These are phyloP conservation scores for Pichia sp. DNA, from an alignment of 1,139 yeast genomes.

Conservation along the genomic window DNA sequence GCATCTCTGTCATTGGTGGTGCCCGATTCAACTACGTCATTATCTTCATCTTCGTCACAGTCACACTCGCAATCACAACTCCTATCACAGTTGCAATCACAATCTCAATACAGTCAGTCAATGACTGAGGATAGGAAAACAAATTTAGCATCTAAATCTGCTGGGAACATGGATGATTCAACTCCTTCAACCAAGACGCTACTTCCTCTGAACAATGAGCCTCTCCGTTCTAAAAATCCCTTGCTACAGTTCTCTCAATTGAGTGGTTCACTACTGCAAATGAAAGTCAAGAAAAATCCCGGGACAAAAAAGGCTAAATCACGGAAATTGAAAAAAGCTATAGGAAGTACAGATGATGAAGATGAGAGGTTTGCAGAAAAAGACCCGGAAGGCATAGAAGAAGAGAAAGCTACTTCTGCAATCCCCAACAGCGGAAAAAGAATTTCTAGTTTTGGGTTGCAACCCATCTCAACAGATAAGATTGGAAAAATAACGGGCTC, in stretches of 20 bases:
- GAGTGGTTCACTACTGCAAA: not conserved
- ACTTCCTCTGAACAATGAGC: not conserved
- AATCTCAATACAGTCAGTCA: not conserved
- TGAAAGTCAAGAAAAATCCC: not conserved
- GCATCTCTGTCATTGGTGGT: not conserved
- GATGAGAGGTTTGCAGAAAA: not conserved
- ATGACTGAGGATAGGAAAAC: not conserved
- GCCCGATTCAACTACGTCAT: not conserved
- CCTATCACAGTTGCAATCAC: not conserved
- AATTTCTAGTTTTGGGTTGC: conserved; percentile 4
- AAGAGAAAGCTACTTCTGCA: not conserved
- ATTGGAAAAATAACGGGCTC: conserved; percentile 5
- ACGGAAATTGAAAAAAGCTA: not conserved
- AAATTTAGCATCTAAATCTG: not conserved
- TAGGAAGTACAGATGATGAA: not conserved
- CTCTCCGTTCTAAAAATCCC: not conserved
- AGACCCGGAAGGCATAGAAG: not conserved
- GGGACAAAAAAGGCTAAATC: not conserved
- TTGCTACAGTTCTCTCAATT: not conserved
- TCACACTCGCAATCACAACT: too few species aligned
- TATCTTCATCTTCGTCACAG: not conserved
- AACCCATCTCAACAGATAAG: conserved; percentile 6
- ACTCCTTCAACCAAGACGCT: not conserved
- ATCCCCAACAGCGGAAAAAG: not conserved
- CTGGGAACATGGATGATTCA: not conserved